Base-by-base conservation (phyloP, 2,329 filamentous ascomycete genomes). In the Geosmithia morbida region DNA sequence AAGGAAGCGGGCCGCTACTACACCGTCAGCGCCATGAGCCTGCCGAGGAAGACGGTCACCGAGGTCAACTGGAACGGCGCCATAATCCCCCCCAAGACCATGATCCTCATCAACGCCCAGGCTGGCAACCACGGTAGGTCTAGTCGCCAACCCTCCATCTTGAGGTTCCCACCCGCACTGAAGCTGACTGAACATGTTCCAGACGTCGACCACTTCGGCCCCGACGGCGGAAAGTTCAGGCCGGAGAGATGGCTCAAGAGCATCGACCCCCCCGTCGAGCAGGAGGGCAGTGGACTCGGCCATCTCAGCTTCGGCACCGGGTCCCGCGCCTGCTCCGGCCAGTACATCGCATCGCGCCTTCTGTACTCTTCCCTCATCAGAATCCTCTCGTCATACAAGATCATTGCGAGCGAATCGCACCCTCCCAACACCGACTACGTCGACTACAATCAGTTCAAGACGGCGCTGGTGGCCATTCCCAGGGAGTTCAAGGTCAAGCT, bases 341-440 rank as follows among this genome's bases (percentile, higher is more conserved):
- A 72, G 46, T 61, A 66, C 46, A 75, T 76, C 50, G 72, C 72
- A 1, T 62, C 59, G n/a, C 59, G 71, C 2, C 61, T 75, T 2
- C 57, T 75, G 2, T 74, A 75, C 50, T 57, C 68, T 0, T 70
- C 71, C 3, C 58, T 77, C 1, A 58, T 75, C 7, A 65, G 72
- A 3, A 57, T 75, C 1, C 51, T 75, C n/a, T 62, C 65, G 2
- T 63, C 65, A 8, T 76, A 72, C 57, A 66, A 63, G 51, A 69
- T 75, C 47, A 65, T 74, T 30, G 64, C 74, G 20, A 67, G 64
- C 52, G 62, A 69, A 46, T 54, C 57, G 0, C 60, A 69, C 42
- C 75, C 75, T 0, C 76, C 75, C 0, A 79, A 77, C 51, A 79
- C 75, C 0, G 74, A 79, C 54, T 79, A 79, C 51, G 70, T 79